Evolutionary conservation across 768 basidiomycete species (phyloP), one percentile per base, ranked within the genome.

Genomic region (Piloderma croceum): DNA sequence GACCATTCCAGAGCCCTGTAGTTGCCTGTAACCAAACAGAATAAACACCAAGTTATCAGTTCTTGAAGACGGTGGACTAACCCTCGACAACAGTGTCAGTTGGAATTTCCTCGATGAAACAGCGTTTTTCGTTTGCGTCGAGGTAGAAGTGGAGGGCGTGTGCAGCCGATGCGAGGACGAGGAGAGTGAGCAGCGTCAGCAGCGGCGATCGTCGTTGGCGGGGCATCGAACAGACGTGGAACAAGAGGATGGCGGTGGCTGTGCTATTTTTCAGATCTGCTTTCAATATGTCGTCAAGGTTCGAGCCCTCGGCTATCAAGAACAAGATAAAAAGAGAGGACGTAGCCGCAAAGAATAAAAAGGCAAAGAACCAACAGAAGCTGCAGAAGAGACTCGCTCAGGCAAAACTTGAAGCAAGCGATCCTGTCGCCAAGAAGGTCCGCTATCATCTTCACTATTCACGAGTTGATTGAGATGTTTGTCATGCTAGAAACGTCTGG

Each of bases 71-170:
- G 11, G 12, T 39, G 34, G 27, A 55, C 71, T 45, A 52, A 88
- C 93, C 90, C 71, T 96, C 89, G 25, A 94, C 89, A 21, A 92
- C 82, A n/a, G 92, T 97, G 62, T 94, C 86, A 3, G 81, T 80
- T 10, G 96, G 94, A 15, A 98, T 69, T 60, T 99, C 96, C 58
- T 98, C 96, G 43, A 98, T 77, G 66, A 98, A 98, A 61, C 96
- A 99, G 35, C 87, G 77, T 54, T 85, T 83, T 62, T 96, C 90
- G 56, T 89, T 86, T 13, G 91, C 82, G 58, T 96, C 91, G 43
- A 99, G 78, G 60, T 99, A 99, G 64, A 98, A 96, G 59, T 99
- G 96, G 20, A 99, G 81, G 21, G 88, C 90, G 58, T 82, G 75
- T 13, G 69, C 73, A 15, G 71, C 56, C 29, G 69, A 63, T 18